Conservation (phyloP, 306 rosid species). For the Datisca glomerata region DNA sequence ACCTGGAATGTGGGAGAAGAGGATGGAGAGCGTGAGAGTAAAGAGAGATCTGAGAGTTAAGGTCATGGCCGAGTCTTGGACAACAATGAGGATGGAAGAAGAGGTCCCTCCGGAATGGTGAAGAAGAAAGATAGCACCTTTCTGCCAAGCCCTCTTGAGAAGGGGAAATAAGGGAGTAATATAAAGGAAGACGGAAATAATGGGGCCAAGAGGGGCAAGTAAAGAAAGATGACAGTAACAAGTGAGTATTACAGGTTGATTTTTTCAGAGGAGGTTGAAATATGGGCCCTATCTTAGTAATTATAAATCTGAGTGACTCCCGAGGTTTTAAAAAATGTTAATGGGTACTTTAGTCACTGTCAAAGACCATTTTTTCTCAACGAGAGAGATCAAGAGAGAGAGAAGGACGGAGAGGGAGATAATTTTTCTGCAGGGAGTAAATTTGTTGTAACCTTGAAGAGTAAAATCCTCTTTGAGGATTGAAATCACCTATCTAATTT, state of each 20-base stretch:
- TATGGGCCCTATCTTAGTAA: constrained; percentile 12
- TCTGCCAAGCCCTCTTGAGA: not conserved
- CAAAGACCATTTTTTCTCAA: too few species aligned
- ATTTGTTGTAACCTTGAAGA: too few species aligned
- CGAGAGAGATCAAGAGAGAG: not conserved
- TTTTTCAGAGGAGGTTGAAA: constrained; percentile 1
- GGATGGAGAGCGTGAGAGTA: constrained; percentile 17
- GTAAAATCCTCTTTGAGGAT: too few species aligned
- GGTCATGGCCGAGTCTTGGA: constrained; percentile 25
- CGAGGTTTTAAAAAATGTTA: too few species aligned
- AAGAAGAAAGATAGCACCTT: too few species aligned
- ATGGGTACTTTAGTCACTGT: too few species aligned
- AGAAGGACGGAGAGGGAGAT: not conserved
- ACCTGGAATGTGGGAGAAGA: constrained; percentile 35
- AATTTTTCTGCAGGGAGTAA: too few species aligned
- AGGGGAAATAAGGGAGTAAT: not conserved
- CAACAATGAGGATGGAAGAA: too few species aligned
- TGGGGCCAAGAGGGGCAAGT: not conserved
- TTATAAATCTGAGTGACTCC: not conserved
- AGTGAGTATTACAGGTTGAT: too few species aligned
- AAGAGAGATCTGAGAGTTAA: constrained; percentile 14
- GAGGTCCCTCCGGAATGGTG: too few species aligned
- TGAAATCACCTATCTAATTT: too few species aligned
- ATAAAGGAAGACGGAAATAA: constrained; percentile 11
- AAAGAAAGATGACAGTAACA: too few species aligned